Evolutionary conservation across 768 basidiomycete species (phyloP).

Genomic region (Lactarius tabidus): DNA sequence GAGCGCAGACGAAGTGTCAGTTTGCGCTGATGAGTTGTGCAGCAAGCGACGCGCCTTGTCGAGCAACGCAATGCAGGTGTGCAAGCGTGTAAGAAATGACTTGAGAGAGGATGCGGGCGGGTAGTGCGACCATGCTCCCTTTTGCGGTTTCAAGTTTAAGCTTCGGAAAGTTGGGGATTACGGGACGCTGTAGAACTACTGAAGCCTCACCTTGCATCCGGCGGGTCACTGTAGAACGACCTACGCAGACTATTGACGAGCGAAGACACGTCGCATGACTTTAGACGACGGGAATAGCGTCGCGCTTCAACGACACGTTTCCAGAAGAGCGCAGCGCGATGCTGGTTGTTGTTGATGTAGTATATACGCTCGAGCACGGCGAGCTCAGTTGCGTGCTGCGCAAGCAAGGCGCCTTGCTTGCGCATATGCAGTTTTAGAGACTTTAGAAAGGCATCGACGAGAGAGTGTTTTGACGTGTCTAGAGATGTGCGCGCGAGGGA

Average conservation of each 20-base stretch:
- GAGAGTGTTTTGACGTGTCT: constrained; percentile 30
- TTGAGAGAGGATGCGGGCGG: constrained; percentile 41
- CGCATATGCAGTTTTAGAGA: constrained; percentile 53
- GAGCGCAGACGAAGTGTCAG: constrained; percentile 1
- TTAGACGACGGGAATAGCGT: constrained; percentile 41
- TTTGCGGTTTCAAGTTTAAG: constrained; percentile 49
- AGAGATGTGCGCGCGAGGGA: constrained; percentile 24
- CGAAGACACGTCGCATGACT: constrained; percentile 28
- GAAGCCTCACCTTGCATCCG: constrained; percentile 36
- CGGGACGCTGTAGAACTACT: background rate
- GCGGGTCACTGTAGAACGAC: constrained; percentile 48
- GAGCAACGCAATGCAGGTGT: constrained; percentile 38
- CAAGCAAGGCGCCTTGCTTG: constrained; percentile 43
- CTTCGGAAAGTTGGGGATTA: constrained; percentile 32
- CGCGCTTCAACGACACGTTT: constrained; percentile 57
- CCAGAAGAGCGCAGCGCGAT: constrained; percentile 67
- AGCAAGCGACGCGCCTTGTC: constrained; percentile 41
- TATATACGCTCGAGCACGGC: constrained; percentile 61
- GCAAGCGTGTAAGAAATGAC: constrained; percentile 37
- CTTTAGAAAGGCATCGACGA: constrained; percentile 57
- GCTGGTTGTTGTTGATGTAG: constrained; percentile 81
- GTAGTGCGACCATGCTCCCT: constrained; percentile 60
- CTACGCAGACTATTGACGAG: constrained; percentile 38
- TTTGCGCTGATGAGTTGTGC: background rate
- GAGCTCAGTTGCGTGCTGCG: constrained; percentile 47